Evolutionary conservation across 805 yeast genomes (phyloP), one percentile per base, ranked within the genome.

Genomic region (Ogataea chonburiensis): DNA sequence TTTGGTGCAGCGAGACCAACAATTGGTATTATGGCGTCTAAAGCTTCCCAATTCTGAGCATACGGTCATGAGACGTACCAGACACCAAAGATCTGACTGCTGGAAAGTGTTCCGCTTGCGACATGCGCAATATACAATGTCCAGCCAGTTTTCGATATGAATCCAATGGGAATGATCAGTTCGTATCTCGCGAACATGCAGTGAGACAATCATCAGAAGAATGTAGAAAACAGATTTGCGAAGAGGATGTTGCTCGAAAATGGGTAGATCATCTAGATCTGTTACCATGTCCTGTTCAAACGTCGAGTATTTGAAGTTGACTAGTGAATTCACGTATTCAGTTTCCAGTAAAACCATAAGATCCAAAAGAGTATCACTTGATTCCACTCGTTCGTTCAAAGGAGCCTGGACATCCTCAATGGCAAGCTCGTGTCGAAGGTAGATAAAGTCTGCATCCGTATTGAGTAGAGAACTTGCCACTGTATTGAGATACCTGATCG

Each of bases 81-180:
- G 21, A 16, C 46, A 39, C 47, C 46, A 40, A 2, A 49, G 16
- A 29, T 56, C 56, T 7, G 48, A 21, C 24, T 42, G 38, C 7
- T 24, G 18, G 9, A 48, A 33, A 7, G 36, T 44, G 2, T 27
- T 22, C 10, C 39, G 43, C 3, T 31, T 3, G 10, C 35, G 31
- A 2, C 45, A 14, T 9, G 42, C 34, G 9, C 30, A 21, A 4
- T 31, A 5, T 4, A 55, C 30, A 5, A 46, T 40, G 3, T 21
- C 17, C 15, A 56, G 18, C 63, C 63, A 58, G 20, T 47, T 49
- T 7, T 31, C 31, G 3, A 58, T 18, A 37, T 55, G 58, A 15
- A 49, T 31, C 62, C 62, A 57, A 31, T 55, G 53, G 9, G 15
- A 17, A 6, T 4, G 6, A 13, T 52, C 40, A 1, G 14, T 5